Evolutionary conservation across 768 basidiomycete species (phyloP), one percentile per base, ranked within the genome.

Genomic region (Lactarius evosmus): DNA sequence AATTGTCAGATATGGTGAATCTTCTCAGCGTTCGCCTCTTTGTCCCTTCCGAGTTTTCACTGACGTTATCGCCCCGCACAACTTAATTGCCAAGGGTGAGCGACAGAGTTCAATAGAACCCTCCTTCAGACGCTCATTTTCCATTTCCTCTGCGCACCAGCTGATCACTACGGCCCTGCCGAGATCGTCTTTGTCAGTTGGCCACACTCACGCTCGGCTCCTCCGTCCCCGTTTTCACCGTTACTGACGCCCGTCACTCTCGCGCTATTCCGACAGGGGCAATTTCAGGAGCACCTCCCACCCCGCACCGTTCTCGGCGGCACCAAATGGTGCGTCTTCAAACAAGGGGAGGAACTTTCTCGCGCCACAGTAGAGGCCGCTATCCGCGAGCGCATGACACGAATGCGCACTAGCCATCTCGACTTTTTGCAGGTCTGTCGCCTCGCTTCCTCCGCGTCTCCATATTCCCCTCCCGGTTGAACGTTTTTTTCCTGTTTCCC

Each of bases 251-350:
- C 25, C 51, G 40, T 59, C 5, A 29, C 50, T 29, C 14, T n/a
- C 61, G 36, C 34, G 12, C 62, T 58, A 63, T 63, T 19, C 57
- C 56, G 32, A 63, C 73, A 93, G 91, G 91, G 91, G 14, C 84
- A 88, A 72, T 89, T 89, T 74, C 81, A 81, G 69, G 70, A 75
- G 66, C 77, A 80, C 14, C 73, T 83, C 19, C 72, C 77, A 32
- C 66, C 75, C 33, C 70, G 79, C 32, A 69, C 74, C 3, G 79
- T 89, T 11, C 66, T 93, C 29, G 88, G 89, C 49, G 89, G 87
- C 1, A 94, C 93, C 2, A 94, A 94, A 72, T 94, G 89, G 90
- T 93, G 91, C 72, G 83, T 91, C 16, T 93, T 93, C 77, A 79
- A 82, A 62, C 75, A 76, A 32, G 76, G 78, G 17, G 74, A 49